These are phyloP conservation scores for Mikania micrantha DNA, from an alignment of 129 eudicot species.

Conservation along the genomic window DNA sequence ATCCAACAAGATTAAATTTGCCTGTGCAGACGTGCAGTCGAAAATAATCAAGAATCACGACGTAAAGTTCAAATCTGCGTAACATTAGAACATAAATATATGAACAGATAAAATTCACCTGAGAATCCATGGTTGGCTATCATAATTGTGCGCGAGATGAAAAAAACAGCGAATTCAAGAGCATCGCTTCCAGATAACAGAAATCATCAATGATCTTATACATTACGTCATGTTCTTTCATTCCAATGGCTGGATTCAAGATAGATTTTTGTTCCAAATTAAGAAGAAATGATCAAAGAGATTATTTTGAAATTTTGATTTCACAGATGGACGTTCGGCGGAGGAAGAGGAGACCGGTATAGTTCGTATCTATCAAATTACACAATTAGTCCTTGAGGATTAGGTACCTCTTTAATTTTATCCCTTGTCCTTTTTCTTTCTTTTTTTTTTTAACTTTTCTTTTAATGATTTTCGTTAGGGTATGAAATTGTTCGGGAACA, in stretches of 20 bases:
- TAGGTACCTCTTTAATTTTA: too few relatives aligned
- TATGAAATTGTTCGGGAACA: too few relatives aligned
- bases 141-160: neutral
- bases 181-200: neutral
- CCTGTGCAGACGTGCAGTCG: too few relatives aligned
- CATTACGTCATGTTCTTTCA: conserved; percentile 6
- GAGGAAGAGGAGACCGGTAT: conserved; percentile 20
- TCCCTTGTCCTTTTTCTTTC: too few relatives aligned
- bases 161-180: conserved; percentile 3
- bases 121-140: neutral
- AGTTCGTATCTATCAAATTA: neutral
- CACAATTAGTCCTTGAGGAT: conserved; percentile 5
- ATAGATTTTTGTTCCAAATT: neutral
- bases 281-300: conserved; percentile 15
- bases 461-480: too few relatives aligned
- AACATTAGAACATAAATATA: neutral
- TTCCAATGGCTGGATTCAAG: conserved; percentile 16
- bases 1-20: too few relatives aligned
- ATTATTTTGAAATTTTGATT: neutral
- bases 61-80: neutral
- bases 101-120: conserved; percentile 5
- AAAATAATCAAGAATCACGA: too few relatives aligned
- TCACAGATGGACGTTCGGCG: neutral
- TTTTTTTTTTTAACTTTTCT: too few relatives aligned
- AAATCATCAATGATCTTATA: neutral